phyloP scores from a whole-genome alignment of 1,284 basidiomycete genomes.

The Apiotrichum sp. region DNA sequence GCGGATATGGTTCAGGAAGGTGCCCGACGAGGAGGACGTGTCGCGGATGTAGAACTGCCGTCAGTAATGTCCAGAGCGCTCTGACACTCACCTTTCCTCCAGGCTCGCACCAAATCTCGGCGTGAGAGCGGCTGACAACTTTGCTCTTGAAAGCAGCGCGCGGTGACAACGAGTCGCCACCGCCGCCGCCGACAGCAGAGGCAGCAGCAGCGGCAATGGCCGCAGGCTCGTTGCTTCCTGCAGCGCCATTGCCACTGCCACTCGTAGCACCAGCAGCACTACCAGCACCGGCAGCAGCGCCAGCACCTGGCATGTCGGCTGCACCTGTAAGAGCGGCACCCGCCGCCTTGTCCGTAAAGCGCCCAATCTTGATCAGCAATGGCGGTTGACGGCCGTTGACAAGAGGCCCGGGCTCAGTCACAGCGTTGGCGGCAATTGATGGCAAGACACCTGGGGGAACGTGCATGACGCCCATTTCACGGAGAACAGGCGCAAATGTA shows the following conservation, averaged over 20 bases:
- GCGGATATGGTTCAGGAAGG: slow-evolving; percentile 92
- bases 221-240: too few relatives aligned
- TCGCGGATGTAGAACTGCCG: slow-evolving; percentile 77
- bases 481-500: slow-evolving; percentile 84
- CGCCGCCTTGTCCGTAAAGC: slow-evolving; percentile 65
- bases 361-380: slow-evolving; percentile 72
- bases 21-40: slow-evolving; percentile 84
- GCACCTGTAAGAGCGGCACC: slow-evolving; percentile 6
- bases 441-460: slow-evolving; percentile 48
- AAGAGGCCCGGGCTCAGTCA: slow-evolving; percentile 20
- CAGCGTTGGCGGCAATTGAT: slow-evolving; percentile 25
- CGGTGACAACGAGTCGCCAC: slow-evolving; percentile 60
- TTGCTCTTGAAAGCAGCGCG: slow-evolving; percentile 95
- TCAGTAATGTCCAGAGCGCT: slow-evolving; percentile 19
- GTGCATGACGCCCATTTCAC: slow-evolving; percentile 56
- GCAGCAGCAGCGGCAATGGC: not conserved
- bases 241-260: too few relatives aligned
- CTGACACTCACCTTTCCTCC: slow-evolving; percentile 49
- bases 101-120: slow-evolving; percentile 79
- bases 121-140: slow-evolving; percentile 89
- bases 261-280: too few relatives aligned
- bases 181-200: slow-evolving; percentile 38
- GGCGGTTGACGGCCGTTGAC: slow-evolving; percentile 50
- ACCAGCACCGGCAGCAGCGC: not conserved
- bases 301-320: not conserved